Evolutionary conservation across 1,284 basidiomycete species (phyloP).

Genomic region (Cutaneotrichosporon curvatum): DNA sequence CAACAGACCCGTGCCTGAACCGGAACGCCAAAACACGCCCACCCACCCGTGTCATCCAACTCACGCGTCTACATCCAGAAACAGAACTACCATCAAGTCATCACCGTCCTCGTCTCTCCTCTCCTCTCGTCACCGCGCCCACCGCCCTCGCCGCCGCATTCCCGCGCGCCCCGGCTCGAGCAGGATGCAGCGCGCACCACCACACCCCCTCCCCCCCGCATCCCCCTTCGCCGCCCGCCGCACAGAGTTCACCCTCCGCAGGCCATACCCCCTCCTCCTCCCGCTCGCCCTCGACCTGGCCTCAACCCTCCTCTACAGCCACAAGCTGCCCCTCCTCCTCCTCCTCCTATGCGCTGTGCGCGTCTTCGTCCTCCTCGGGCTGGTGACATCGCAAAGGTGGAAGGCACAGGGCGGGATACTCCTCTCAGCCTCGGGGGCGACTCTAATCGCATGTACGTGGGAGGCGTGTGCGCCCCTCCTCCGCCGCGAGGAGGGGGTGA

Average conservation of each 20-base stretch:
- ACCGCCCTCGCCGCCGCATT: no score
- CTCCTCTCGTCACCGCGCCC: no score
- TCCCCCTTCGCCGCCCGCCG: background rate
- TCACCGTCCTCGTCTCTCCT: no score
- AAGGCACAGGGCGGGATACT: slow-evolving; percentile 6
- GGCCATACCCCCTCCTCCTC: background rate
- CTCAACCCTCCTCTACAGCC: background rate
- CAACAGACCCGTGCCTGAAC: no score
- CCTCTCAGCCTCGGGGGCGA: slow-evolving; percentile 5
- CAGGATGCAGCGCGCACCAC: no score
- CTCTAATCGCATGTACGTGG: slow-evolving; percentile 5
- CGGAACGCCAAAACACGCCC: no score
- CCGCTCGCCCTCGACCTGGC: background rate
- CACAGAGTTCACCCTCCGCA: background rate
- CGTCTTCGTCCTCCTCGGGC: background rate
- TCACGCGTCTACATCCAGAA: no score
- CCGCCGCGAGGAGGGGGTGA: background rate
- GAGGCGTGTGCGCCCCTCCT: slow-evolving; percentile 4
- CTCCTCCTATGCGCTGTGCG: background rate
- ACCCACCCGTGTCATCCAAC: no score
- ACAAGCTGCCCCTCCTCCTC: background rate
- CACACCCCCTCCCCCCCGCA: background rate
- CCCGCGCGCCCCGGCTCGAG: no score
- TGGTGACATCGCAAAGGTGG: slow-evolving; percentile 3
- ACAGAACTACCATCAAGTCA: no score